Evolutionary conservation across 192 early-diverging fungal species (phyloP).

Genomic region (Diversispora eburnea): DNA sequence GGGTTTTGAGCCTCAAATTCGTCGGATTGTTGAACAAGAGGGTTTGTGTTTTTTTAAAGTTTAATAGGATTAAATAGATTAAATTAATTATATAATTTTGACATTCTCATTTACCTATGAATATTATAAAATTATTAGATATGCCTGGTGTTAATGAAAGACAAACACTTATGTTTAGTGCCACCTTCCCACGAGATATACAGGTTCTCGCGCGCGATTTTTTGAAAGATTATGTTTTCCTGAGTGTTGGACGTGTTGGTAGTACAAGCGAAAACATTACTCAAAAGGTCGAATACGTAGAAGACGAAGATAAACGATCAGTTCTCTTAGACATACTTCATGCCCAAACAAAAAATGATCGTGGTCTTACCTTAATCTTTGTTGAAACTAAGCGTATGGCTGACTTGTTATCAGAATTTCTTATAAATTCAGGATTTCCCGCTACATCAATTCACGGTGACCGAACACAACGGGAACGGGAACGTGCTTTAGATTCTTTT

Average conservation of each 20-base stretch:
- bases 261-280: conserved; percentile 95
- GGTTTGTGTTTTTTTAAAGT: not conserved
- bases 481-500: conserved; percentile 86
- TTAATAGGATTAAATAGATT: not conserved
- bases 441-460: conserved; percentile 97
- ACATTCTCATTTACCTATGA: not conserved
- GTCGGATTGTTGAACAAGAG: conserved; percentile 79
- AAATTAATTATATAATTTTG: not conserved
- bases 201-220: conserved; percentile 86
- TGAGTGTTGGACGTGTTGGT: conserved; percentile 89
- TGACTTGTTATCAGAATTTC: conserved; percentile 81
- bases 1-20: conserved; percentile 91
- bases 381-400: conserved; percentile 96
- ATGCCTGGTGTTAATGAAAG: conserved; percentile 66
- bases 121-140: conserved; percentile 28
- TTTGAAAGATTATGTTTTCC: conserved; percentile 78
- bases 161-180: conserved; percentile 95
- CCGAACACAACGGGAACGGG: conserved; percentile 91
- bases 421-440: conserved; percentile 73
- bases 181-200: conserved; percentile 89
- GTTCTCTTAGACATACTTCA: conserved; percentile 80
- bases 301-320: conserved; percentile 91
- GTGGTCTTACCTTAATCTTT: conserved; percentile 88
- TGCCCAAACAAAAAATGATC: conserved; percentile 46
- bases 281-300: conserved; percentile 88